These are phyloP conservation scores for Phytophthora nicotianae DNA, from an alignment of 352 stramenopile species.

Conservation along the genomic window DNA sequence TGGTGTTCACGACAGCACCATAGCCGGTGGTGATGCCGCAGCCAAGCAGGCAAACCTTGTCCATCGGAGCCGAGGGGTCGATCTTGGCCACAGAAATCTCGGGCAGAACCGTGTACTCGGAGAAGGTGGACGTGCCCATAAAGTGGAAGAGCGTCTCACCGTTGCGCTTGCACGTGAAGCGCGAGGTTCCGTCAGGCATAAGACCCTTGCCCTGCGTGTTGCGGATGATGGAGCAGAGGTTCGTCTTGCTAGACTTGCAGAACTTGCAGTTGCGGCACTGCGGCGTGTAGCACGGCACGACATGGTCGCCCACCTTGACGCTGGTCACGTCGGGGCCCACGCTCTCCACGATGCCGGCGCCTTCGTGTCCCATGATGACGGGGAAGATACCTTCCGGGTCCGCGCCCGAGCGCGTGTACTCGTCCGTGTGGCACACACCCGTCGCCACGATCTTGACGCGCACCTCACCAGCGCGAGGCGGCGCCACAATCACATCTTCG, in stretches of 20 bases:
- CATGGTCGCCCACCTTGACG: slow-evolving; percentile 88
- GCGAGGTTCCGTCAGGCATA: slow-evolving; percentile 84
- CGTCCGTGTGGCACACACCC: slow-evolving; percentile 88
- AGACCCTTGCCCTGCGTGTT: slow-evolving; percentile 76
- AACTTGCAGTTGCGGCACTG: slow-evolving; percentile 92
- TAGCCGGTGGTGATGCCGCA: slow-evolving; percentile 95
- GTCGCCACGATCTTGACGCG: slow-evolving; percentile 87
- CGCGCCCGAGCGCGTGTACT: slow-evolving; percentile 84
- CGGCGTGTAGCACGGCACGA: slow-evolving; percentile 96
- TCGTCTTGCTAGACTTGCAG: slow-evolving; percentile 88
- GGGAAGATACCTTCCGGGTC: slow-evolving; percentile 87
- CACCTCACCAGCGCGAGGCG: slow-evolving; percentile 73
- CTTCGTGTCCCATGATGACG: slow-evolving; percentile 89
- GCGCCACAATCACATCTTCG: slow-evolving; percentile 79
- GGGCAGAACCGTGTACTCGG: slow-evolving; percentile 87
- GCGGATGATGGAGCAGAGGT: slow-evolving; percentile 86
- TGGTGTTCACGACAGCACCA: slow-evolving; percentile 84
- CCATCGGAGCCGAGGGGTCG: slow-evolving; percentile 62
- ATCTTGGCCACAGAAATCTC: slow-evolving; percentile 89
- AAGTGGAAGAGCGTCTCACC: slow-evolving; percentile 87
- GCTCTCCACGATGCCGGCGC: slow-evolving; percentile 84
- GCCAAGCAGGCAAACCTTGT: slow-evolving; percentile 94
- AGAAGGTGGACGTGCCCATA: slow-evolving; percentile 90
- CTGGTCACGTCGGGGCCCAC: slow-evolving; percentile 78
- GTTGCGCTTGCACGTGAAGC: slow-evolving; percentile 89